Evolutionary conservation across 176 grass and related monocot genomes (phyloP), one percentile per base, ranked within the genome.

Genomic region (Carex pumila): DNA sequence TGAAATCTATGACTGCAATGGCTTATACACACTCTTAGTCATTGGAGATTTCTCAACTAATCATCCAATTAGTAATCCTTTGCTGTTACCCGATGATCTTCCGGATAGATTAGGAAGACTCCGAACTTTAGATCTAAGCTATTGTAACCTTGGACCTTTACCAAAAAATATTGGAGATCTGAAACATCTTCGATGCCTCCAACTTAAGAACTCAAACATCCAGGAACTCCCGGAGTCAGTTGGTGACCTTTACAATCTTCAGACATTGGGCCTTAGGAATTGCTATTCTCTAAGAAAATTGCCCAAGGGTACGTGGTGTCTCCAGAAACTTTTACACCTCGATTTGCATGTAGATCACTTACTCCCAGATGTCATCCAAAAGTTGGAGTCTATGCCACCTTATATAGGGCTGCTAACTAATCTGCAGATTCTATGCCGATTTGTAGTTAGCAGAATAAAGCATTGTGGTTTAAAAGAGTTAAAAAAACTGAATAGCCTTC

Each of bases 141-240:
- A 88, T 59, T 87, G 49, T 47, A n/a, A 79, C 1, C 32, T 34
- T 34, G 32, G 3, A 2, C 1, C 8, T 13, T 80, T 90, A 47
- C 91, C 91, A 65, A 2, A 69, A 80, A 90, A 75, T 3, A 85
- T 90, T 52, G 86, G 81, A 22, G 0, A 88, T 71, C 2, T 93
- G 17, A 90, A 58, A 79, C 84, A 93, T 81, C 88, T 93, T 43
- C 74, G 86, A 11, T 93, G 79, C 32, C 86, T 93, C 14, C 91
- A 90, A 63, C 36, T 93, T 1, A 75, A 3, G 29, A 6, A 70
- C 37, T 71, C 91, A 83, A 90, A 84, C 8, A 88, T 93, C 36
- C 83, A 2, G 64, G 11, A 39, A 2, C 22, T 88, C 6, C 88
- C 86, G 0, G 0, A 88, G 0, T 85, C 88, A 19, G 21, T 88